These are phyloP conservation scores for Mycena latifolia DNA, from an alignment of 768 basidiomycete genomes.

Conservation along the genomic window DNA sequence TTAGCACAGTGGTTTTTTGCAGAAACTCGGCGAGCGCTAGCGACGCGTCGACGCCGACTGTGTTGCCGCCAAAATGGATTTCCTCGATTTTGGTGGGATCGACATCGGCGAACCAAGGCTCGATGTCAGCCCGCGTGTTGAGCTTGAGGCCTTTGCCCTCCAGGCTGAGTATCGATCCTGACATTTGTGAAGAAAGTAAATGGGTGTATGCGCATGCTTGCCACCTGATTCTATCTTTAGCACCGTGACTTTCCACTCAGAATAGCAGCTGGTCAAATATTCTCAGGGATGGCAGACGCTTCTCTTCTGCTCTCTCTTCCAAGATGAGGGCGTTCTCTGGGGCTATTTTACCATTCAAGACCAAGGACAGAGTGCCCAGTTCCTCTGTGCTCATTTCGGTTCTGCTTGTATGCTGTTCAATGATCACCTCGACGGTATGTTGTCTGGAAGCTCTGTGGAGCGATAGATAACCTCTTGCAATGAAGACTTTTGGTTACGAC, in stretches of 20 bases:
- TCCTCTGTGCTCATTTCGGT: slow-evolving; percentile 29
- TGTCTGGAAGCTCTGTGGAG: too few relatives aligned
- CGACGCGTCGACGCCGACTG: slow-evolving; percentile 92
- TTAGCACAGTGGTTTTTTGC: slow-evolving; percentile 72
- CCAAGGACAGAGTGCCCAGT: slow-evolving; percentile 23
- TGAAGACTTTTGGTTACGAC: slow-evolving; percentile 35
- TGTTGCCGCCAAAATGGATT: slow-evolving; percentile 95
- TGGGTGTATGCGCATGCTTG: too few relatives aligned
- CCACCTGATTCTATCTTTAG: slow-evolving; percentile 14
- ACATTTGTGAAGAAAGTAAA: not conserved
- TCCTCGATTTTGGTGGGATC: slow-evolving; percentile 82
- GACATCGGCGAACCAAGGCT: slow-evolving; percentile 75
- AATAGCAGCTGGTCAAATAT: not conserved
- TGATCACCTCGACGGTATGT: slow-evolving; percentile 32
- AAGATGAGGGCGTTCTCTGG: slow-evolving; percentile 32
- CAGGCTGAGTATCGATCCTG: slow-evolving; percentile 53
- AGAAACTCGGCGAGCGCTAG: slow-evolving; percentile 86
- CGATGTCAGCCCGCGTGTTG: slow-evolving; percentile 78
- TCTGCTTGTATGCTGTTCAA: slow-evolving; percentile 25
- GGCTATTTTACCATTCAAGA: slow-evolving; percentile 30
- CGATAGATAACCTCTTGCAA: not conserved
- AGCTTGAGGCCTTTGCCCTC: slow-evolving; percentile 84
- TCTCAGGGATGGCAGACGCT: slow-evolving; percentile 16
- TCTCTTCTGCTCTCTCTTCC: slow-evolving; percentile 12
- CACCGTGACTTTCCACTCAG: not conserved